A percentile compares a stretch with the other conserved stretches of the same genome.
phyloP scores from a whole-genome alignment of 306 rosid genomes.

The Delonix regia region DNA sequence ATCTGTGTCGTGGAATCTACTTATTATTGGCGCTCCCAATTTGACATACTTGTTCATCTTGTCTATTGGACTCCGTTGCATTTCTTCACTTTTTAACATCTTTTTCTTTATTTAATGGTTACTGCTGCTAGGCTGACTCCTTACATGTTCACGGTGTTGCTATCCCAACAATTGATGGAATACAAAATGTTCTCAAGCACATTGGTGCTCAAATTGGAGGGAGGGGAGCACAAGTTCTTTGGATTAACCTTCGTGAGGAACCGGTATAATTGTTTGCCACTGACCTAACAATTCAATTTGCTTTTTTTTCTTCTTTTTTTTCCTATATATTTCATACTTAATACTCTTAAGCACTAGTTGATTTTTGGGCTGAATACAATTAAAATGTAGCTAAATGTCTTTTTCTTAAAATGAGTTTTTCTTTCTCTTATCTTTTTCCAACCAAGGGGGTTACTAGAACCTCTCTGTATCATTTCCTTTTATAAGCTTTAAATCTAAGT shows the following conservation, averaged over 20 bases:
- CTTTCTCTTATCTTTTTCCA: neutral
- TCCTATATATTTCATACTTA: neutral
- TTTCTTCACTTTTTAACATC: neutral
- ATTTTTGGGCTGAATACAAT: neutral
- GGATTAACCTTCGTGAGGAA: slow-evolving; percentile 95
- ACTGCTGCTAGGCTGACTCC: slow-evolving; percentile 55
- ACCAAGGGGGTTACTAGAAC: neutral
- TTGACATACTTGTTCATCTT: neutral
- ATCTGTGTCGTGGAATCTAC: neutral
- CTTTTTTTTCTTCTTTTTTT: no score
- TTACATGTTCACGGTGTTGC: slow-evolving; percentile 93
- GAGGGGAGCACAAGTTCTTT: slow-evolving; percentile 58
- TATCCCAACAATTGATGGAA: slow-evolving; percentile 79
- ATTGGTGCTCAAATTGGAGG: slow-evolving; percentile 65
- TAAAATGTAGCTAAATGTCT: neutral
- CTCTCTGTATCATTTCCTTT: neutral
- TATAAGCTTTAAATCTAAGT: neutral
- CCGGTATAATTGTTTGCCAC: slow-evolving; percentile 51
- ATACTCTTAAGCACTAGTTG: neutral
- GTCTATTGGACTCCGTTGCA: neutral
- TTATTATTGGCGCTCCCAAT: neutral
- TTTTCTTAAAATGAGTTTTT: neutral
- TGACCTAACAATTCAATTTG: neutral
- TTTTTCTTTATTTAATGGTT: neutral
- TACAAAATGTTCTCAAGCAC: slow-evolving; percentile 77